Percentiles rank a stretch among this genome's conserved stretches.
These are phyloP conservation scores for baker's yeast (Saccharomyces cerevisiae) DNA, from an alignment of 805 yeast species.

Conservation along the genomic window DNA sequence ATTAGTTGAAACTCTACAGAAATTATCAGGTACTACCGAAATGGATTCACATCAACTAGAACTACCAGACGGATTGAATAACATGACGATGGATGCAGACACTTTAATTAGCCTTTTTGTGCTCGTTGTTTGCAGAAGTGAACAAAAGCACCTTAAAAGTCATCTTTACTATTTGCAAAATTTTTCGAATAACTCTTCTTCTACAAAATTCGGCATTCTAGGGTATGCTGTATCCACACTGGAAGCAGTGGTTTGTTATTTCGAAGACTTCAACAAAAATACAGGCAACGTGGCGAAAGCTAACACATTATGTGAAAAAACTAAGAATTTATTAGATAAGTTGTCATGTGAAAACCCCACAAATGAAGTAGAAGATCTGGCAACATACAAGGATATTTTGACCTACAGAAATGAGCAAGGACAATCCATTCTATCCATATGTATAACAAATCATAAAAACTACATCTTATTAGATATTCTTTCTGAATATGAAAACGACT, in stretches of 20 bases:
- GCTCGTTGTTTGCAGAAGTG: constrained; percentile 59
- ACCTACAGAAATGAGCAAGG: constrained; percentile 45
- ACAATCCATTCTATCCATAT: constrained; percentile 61
- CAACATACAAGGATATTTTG: constrained; percentile 24
- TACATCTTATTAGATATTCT: constrained; percentile 41
- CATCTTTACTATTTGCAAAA: constrained; percentile 59
- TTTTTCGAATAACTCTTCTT: constrained; percentile 37
- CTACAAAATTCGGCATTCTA: constrained; percentile 48
- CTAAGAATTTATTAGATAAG: background rate
- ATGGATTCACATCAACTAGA: background rate
- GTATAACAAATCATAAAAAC: constrained; percentile 42
- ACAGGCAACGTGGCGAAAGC: constrained; percentile 16
- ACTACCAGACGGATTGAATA: constrained; percentile 11
- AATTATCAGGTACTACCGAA: constrained; percentile 34
- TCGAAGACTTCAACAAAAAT: constrained; percentile 26
- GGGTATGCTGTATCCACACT: constrained; percentile 78
- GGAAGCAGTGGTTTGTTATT: constrained; percentile 69
- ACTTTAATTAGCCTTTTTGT: constrained; percentile 64
- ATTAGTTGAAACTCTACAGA: constrained; percentile 44
- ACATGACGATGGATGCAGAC: constrained; percentile 62
- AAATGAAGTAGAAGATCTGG: constrained; percentile 14
- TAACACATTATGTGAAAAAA: constrained; percentile 33
- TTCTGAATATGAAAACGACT: constrained; percentile 38
- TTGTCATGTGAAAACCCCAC: constrained; percentile 1
- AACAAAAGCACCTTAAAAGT: constrained; percentile 47